These are phyloP conservation scores for Phytophthora fragariaefolia DNA, from an alignment of 352 stramenopile species.

Conservation along the genomic window DNA sequence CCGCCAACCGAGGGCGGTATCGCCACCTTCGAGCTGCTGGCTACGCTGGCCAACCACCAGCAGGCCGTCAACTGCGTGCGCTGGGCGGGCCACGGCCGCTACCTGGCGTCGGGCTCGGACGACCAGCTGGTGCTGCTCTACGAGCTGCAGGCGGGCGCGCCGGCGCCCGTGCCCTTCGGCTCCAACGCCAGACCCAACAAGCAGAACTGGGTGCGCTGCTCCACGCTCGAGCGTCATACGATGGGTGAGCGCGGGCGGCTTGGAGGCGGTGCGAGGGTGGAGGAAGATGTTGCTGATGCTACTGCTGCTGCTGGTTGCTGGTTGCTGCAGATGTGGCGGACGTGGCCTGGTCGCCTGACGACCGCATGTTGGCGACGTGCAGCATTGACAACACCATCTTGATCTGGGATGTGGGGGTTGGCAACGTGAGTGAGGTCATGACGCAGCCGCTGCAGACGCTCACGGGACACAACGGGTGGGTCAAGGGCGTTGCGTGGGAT, in stretches of 20 bases:
- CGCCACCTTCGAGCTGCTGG: constrained; percentile 80
- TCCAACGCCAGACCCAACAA: constrained; percentile 83
- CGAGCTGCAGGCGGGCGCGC: constrained; percentile 67
- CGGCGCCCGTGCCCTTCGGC: constrained; percentile 78
- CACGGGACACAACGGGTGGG: constrained; percentile 82
- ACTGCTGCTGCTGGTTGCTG: constrained; percentile 2
- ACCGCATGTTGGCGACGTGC: constrained; percentile 88
- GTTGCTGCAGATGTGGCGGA: constrained; percentile 76
- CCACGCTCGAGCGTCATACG: constrained; percentile 84
- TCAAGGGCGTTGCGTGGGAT: constrained; percentile 89
- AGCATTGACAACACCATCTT: constrained; percentile 91
- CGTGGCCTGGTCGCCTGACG: constrained; percentile 86
- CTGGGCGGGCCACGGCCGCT: constrained; percentile 79
- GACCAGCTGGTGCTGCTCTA: constrained; percentile 88
- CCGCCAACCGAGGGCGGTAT: constrained; percentile 42
- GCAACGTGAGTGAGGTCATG: constrained; percentile 67
- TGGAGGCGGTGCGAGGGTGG: not conserved
- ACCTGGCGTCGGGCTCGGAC: constrained; percentile 84
- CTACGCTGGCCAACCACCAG: constrained; percentile 82
- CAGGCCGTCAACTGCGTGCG: constrained; percentile 89
- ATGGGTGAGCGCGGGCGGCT: constrained; percentile 55
- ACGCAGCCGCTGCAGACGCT: constrained; percentile 83
- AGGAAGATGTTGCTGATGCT: constrained; percentile 9
- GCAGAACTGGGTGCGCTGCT: constrained; percentile 85
- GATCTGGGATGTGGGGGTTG: constrained; percentile 82